Conservation (phyloP, 257 asterid species). For the Schizonepeta tenuifolia region DNA sequence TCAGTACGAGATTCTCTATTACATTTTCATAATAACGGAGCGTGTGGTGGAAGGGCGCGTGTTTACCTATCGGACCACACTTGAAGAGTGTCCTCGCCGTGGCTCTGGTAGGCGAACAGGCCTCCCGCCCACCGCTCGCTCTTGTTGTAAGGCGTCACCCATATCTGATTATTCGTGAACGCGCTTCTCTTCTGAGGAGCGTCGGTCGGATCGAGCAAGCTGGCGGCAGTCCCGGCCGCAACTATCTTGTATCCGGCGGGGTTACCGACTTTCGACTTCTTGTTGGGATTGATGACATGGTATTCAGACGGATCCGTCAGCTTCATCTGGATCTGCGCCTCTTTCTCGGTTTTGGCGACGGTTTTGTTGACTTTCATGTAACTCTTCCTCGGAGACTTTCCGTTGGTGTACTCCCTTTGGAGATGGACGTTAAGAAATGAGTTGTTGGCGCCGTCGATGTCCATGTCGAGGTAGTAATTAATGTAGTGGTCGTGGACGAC, state of each 20-base stretch:
- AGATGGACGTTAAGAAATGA: slow-evolving; percentile 89
- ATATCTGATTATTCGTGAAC: slow-evolving; percentile 85
- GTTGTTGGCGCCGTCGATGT: slow-evolving; percentile 71
- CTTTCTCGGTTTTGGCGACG: slow-evolving; percentile 85
- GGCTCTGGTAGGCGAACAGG: slow-evolving; percentile 80
- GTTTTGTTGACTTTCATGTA: slow-evolving; percentile 74
- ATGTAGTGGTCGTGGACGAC: slow-evolving; percentile 92
- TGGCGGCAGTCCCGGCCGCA: slow-evolving; percentile 89
- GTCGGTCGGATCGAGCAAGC: slow-evolving; percentile 79
- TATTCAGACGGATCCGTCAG: slow-evolving; percentile 84
- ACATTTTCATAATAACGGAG: not conserved
- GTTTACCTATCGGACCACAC: slow-evolving; percentile 89
- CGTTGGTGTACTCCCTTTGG: slow-evolving; percentile 59
- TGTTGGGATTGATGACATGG: slow-evolving; percentile 77
- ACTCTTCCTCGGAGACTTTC: slow-evolving; percentile 75
- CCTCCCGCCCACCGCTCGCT: slow-evolving; percentile 95
- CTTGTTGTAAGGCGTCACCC: slow-evolving; percentile 86
- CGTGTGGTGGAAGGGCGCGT: not conserved
- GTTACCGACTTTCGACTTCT: slow-evolving; percentile 72
- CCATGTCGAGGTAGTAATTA: slow-evolving; percentile 92
- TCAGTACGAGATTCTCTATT: not conserved
- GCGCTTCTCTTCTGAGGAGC: slow-evolving; percentile 85
- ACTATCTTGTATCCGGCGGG: slow-evolving; percentile 87
- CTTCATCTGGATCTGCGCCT: slow-evolving; percentile 75
- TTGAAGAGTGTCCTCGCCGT: slow-evolving; percentile 92